Evolutionary conservation across 495 filamentous ascomycete species (phyloP), one percentile per base, ranked within the genome.

Genomic region (Podospora sp.): DNA sequence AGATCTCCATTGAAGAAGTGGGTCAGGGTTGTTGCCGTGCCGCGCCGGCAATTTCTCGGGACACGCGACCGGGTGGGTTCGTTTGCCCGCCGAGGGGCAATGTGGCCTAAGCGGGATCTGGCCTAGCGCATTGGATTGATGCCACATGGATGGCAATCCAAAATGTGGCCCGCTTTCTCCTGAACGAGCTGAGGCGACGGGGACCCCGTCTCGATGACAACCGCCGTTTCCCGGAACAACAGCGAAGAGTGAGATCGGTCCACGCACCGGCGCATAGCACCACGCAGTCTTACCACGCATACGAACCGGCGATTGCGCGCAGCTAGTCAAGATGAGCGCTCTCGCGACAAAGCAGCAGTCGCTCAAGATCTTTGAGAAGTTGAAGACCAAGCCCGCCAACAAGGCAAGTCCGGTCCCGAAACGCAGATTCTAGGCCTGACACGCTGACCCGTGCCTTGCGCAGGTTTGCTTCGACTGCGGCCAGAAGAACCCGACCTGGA

Each of bases 381-480:
- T 98, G 77, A 96, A 94, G 83, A 82, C 89, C 58, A 96, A 97
- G 78, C 87, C 90, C 68, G 93, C 93, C 67, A 99, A 99, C 83
- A 97, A 93, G 86, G 94, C 93, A 79, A 75, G 87, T 65, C 18
- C 25, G 61, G 6, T 24, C 60, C 46, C 36, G 14, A n/a, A n/a
- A 51, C 55, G 36, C 49, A 16, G 27, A 27, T 51, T 12, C n/a
- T 20, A 55, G 27, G 25, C 27, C n/a, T 40, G 26, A 22, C 21
- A 26, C 33, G 0, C 66, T 51, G 71, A 21, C 16, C 61, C 27
- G 25, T 33, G 22, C 59, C 2, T 14, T 22, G 26, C 8, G 60
- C 72, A 96, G 94, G 84, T 96, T 81, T 99, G 95, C 84, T 98
- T 98, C 76, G 95, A 99, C 81, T 99, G 95, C 80, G 89, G 90